phyloP scores from a whole-genome alignment of 371 early-diverging fungal species.

The Phascolomyces articulosus region DNA sequence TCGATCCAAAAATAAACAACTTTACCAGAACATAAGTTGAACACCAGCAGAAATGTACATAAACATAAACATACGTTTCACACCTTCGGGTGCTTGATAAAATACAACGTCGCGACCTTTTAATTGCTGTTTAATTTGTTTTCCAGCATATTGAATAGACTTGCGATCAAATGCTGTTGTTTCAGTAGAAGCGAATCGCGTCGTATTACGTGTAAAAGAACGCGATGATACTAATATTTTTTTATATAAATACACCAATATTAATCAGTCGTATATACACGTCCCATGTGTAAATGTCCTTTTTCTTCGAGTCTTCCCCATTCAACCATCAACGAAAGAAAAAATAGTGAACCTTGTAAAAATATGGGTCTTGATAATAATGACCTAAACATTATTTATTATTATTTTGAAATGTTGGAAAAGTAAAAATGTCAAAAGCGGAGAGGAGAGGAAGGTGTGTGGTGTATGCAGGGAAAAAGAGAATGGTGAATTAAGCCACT shows the following conservation, averaged over 20 bases:
- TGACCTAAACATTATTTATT: neutral
- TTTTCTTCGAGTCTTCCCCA: no score
- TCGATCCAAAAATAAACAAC: neutral
- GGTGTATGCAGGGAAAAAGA: neutral
- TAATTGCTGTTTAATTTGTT: constrained; percentile 37
- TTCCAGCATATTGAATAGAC: constrained; percentile 13
- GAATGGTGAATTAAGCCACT: no score
- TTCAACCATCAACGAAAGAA: neutral
- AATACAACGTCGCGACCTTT: constrained; percentile 44
- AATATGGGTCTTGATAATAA: neutral
- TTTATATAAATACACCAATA: no score
- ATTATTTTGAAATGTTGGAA: neutral
- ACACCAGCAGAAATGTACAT: constrained; percentile 56
- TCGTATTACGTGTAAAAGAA: neutral
- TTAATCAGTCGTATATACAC: no score
- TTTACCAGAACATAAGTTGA: constrained; percentile 54
- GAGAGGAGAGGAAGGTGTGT: neutral
- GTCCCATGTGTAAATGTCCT: no score
- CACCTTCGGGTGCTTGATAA: constrained; percentile 45
- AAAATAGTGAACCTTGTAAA: neutral
- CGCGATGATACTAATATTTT: neutral
- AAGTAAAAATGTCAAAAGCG: neutral
- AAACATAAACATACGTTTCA: constrained; percentile 39
- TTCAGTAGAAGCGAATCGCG: neutral
- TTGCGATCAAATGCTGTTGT: constrained; percentile 12